Conservation (phyloP, 768 basidiomycete genomes). For the Termitomyces bulborhizus region DNA sequence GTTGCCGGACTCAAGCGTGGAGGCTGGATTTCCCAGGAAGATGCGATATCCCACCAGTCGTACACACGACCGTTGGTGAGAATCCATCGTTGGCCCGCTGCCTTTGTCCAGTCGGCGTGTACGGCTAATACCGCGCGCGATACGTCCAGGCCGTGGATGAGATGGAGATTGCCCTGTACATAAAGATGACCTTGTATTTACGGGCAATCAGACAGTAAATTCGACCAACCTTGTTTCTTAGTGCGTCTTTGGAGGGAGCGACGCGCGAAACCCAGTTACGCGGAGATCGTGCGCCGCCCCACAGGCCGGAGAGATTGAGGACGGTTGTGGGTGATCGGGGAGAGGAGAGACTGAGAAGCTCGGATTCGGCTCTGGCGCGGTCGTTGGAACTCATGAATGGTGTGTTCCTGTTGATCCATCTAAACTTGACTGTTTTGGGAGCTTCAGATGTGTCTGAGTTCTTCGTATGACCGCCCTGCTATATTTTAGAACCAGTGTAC, state of each 20-base stretch:
- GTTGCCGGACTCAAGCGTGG: neutral
- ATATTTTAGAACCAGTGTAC: neutral
- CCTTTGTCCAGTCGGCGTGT: slow-evolving; percentile 34
- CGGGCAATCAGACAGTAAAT: neutral
- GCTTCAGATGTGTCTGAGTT: neutral
- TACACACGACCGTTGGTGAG: slow-evolving; percentile 51
- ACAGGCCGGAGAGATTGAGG: slow-evolving; percentile 56
- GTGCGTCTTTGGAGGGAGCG: slow-evolving; percentile 49
- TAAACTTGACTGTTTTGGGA: slow-evolving; percentile 11
- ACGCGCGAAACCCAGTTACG: slow-evolving; percentile 48
- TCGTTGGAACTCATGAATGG: slow-evolving; percentile 32
- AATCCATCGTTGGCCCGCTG: slow-evolving; percentile 49
- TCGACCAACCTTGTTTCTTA: slow-evolving; percentile 38
- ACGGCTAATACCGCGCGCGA: slow-evolving; percentile 57
- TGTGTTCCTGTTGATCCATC: slow-evolving; percentile 51
- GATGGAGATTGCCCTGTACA: slow-evolving; percentile 47
- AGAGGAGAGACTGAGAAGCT: slow-evolving; percentile 39
- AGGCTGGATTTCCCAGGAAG: slow-evolving; percentile 37
- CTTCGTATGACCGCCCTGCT: neutral
- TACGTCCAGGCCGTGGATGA: slow-evolving; percentile 58
- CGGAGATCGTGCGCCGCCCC: slow-evolving; percentile 47
- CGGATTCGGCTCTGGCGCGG: slow-evolving; percentile 46
- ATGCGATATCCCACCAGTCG: slow-evolving; percentile 66
- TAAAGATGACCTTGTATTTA: neutral
- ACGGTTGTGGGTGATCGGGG: slow-evolving; percentile 40